phyloP scores from a whole-genome alignment of 2,329 filamentous ascomycete genomes.

The Allantophomopsis cytisporea region DNA sequence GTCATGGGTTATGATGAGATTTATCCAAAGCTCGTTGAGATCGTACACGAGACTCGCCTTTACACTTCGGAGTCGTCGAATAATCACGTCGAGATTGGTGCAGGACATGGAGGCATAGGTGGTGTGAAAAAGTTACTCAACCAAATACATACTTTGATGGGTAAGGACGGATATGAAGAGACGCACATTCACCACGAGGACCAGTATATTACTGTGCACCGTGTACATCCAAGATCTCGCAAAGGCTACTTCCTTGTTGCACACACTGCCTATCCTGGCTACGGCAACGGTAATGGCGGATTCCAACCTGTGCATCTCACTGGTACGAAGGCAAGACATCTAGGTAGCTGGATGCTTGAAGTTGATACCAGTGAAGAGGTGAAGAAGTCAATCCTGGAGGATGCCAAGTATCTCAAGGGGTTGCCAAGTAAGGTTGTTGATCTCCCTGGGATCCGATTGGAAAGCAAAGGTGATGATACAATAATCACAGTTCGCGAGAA shows the following conservation, averaged over 20 bases:
- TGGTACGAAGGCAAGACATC: constrained; percentile 71
- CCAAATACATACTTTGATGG: constrained; percentile 90
- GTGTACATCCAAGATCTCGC: constrained; percentile 81
- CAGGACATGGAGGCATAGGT: constrained; percentile 73
- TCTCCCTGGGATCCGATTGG: constrained; percentile 59
- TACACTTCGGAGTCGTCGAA: constrained; percentile 70
- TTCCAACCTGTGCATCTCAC: constrained; percentile 68
- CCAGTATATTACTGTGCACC: constrained; percentile 91
- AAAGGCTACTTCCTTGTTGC: constrained; percentile 94
- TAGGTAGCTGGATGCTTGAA: constrained; percentile 87
- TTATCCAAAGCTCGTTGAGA: constrained; percentile 83
- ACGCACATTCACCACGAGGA: constrained; percentile 95
- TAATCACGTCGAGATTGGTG: constrained; percentile 46
- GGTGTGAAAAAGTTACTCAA: constrained; percentile 88
- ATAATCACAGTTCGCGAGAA: constrained; percentile 67
- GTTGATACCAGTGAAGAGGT: constrained; percentile 67
- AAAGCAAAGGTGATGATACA: constrained; percentile 60
- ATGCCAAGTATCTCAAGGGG: constrained; percentile 62
- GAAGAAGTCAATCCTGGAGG: constrained; percentile 47
- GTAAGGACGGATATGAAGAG: constrained; percentile 85
- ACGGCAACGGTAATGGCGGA: constrained; percentile 69
- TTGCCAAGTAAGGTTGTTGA: constrained; percentile 73
- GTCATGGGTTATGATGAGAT: constrained; percentile 98
- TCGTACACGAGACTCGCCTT: constrained; percentile 75
- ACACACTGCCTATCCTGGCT: constrained; percentile 88